Evolutionary conservation across 148 eudicot genomes (phyloP), one percentile per base, ranked within the genome.

Genomic region (Polygonum aviculare): DNA sequence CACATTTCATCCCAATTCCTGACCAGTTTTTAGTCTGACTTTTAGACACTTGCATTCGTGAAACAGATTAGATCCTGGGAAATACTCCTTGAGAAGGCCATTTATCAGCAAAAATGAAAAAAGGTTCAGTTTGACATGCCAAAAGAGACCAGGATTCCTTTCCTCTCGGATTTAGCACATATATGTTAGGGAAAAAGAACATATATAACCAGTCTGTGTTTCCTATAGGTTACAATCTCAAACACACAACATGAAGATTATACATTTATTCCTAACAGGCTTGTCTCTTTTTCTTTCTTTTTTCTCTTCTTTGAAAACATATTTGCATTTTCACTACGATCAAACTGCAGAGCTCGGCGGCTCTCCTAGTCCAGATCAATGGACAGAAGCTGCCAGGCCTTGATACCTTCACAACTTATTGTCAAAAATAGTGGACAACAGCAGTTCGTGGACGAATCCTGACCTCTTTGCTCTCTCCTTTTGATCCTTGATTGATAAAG

Each of bases 401-500:
- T 7, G 11, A 7, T 72, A 41, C 19, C 82, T 77, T 90, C 85
- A 89, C 69, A 81, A 82, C 69, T 74, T 80, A 73, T 87, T 93
- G 41, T 88, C 88, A 71, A 91, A 78, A 48, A 91, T 82, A 72
- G 91, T 77, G 48, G 97, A 94, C 80, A 90, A 59, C 77, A 94
- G 77, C 80, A 94, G 67, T 55, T 87, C 90, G 77, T 91, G 97
- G 75, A 87, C 88, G 77, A 91, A 91, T 74, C 86, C 91, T 3
- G 90, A 83, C 69, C 93, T 89, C 79, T 80, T 87, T 45, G 87
- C 76, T 84, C 88, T 90, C 90, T 94, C 97, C 81, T 90, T 90
- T 77, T 88, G 86, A 79, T 94, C 98, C 81, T 94, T 85, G 72
- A 87, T 75, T 36, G 98, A 94, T 78, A 94, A 79, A 6, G 97